Base-by-base conservation (phyloP, 192 early-diverging fungal species). In the Coemansia aciculifera region DNA sequence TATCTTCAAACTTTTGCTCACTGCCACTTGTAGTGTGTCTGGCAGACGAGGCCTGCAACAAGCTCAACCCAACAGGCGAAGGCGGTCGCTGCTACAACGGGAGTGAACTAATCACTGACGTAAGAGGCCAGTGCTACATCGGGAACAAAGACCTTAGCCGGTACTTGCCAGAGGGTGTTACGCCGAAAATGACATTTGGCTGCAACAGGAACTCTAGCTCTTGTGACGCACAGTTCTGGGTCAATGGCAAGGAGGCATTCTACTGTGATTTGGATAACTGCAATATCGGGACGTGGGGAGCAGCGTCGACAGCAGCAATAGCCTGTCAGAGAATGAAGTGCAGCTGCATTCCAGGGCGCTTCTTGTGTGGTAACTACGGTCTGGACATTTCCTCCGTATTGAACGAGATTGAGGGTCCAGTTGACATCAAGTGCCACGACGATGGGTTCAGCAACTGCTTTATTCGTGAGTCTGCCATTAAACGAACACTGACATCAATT, bases 201-300 rank as follows among this genome's bases (percentile, higher is more conserved):
- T 93, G 90, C 67, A 79, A 89, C 59, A 74, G 82, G 15, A 67
- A 79, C 34, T 67, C 85, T 9, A 78, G 74, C 51, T 84, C 87
- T 3, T 91, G 92, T 69, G 86, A 86, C 63, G 91, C 91, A 15
- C 90, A 93, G 83, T 93, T 97, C 69, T 97, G 95, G 95, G 87
- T 90, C 5, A 92, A 87, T 44, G 85, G 90, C 46, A 83, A 85
- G 32, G 93, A 97, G 71, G 92, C 92, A n/a, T 97, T 97, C 79
- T 97, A 89, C 71, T 97, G 95, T 73, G 81, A 90, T 54, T 73
- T 97, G 34, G 82, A 87, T 61, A 82, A 89, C n/a, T 97, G 95
- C 69, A 54, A 71, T 3, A 90, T 93, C 68, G 66, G 67, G 1
- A 81, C 73, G 0, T 81, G 79, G 79, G 79, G 79, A 1, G 15